Evolutionary conservation across 768 basidiomycete genomes (phyloP).

Genomic region (Termitomyces sp.): DNA sequence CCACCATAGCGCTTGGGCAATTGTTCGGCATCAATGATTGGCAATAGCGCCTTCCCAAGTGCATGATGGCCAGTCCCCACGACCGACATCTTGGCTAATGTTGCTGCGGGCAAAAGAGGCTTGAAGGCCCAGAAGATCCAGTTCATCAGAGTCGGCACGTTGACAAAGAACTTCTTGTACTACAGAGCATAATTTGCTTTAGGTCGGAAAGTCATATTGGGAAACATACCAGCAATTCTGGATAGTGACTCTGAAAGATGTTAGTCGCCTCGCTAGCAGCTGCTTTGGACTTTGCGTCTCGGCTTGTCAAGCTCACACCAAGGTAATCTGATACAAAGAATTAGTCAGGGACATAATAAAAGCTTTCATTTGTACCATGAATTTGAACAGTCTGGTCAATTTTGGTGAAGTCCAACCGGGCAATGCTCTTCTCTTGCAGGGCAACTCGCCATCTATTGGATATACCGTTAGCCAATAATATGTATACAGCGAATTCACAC

Average conservation of each 20-base stretch:
- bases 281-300: constrained; percentile 70
- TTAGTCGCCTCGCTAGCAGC: constrained; percentile 71
- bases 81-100: constrained; percentile 78
- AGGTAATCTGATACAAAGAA: constrained; percentile 53
- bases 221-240: constrained; percentile 62
- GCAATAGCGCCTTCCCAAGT: constrained; percentile 56
- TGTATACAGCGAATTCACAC: constrained; percentile 6
- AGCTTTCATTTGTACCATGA: constrained; percentile 41
- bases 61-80: constrained; percentile 60
- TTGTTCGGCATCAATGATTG: constrained; percentile 48
- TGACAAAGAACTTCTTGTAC: constrained; percentile 78
- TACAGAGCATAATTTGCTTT: constrained; percentile 17
- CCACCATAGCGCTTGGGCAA: constrained; percentile 75
- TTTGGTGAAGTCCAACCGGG: constrained; percentile 64
- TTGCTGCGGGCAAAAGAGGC: constrained; percentile 62
- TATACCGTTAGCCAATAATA: constrained; percentile 1
- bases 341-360: neutral
- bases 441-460: constrained; percentile 69
- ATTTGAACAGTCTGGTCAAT: constrained; percentile 71
- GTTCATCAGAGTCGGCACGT: constrained; percentile 68
- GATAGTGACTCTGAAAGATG: constrained; percentile 76
- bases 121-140: constrained; percentile 89
- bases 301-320: constrained; percentile 59
- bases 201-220: neutral
- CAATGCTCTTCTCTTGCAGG: constrained; percentile 67